Conservation (phyloP, 768 basidiomycete genomes). For the Lactifluus rugatus region DNA sequence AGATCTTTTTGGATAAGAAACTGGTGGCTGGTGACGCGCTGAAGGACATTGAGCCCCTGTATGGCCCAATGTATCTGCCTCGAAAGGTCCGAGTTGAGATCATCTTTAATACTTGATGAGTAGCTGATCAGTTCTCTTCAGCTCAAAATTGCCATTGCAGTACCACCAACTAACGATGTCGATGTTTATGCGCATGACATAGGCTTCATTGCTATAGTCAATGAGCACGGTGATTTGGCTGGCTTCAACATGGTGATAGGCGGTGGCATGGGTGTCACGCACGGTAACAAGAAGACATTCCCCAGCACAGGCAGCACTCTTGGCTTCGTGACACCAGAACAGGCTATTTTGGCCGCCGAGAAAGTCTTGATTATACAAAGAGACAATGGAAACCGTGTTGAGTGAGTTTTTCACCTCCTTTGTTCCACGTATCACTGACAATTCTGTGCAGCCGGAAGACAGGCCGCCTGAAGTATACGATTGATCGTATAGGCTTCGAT, state of each 20-base stretch:
- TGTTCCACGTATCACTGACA: not conserved
- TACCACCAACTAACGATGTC: constrained; percentile 93
- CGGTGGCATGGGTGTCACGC: constrained; percentile 99
- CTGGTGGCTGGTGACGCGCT: constrained; percentile 88
- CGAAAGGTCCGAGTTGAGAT: constrained; percentile 53
- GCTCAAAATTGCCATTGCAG: constrained; percentile 97
- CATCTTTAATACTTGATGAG: not conserved
- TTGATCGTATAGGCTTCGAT: constrained; percentile 89
- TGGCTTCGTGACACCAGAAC: constrained; percentile 86
- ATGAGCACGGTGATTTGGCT: constrained; percentile 59
- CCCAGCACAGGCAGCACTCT: constrained; percentile 80
- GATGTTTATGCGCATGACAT: constrained; percentile 95
- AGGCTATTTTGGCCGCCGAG: constrained; percentile 82
- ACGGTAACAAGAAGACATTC: constrained; percentile 98
- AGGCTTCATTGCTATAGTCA: constrained; percentile 91
- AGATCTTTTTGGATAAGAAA: constrained; percentile 99
- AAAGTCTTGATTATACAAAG: constrained; percentile 89
- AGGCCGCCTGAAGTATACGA: constrained; percentile 90
- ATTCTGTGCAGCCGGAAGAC: constrained; percentile 40
- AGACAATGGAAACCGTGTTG: constrained; percentile 89
- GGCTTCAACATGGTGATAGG: constrained; percentile 94
- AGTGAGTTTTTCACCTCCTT: constrained; percentile 43
- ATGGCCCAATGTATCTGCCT: constrained; percentile 94
- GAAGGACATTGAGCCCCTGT: constrained; percentile 93
- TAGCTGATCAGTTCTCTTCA: constrained; percentile 27